Conservation (phyloP, 83 land plant genomes). For the Larix sibirica region DNA sequence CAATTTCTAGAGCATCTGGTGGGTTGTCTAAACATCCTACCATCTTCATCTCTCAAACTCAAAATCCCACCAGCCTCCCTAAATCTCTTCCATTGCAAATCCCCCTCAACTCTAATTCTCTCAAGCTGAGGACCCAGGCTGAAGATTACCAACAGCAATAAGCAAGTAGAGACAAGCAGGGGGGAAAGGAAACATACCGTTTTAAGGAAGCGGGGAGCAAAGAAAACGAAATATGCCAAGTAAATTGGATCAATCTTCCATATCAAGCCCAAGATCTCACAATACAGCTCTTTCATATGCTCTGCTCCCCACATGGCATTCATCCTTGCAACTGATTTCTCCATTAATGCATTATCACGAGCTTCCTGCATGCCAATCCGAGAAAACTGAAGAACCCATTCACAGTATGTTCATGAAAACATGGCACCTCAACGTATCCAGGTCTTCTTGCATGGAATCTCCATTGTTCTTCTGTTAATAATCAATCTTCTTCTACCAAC, state of each 20-base stretch:
- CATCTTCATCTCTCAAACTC: not conserved
- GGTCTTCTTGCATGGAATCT: too few relatives aligned
- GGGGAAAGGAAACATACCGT: constrained; percentile 19
- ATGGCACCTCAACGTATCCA: too few relatives aligned
- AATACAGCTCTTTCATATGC: not conserved
- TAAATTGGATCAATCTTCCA: constrained; percentile 36
- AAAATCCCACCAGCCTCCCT: not conserved
- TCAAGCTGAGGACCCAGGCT: constrained; percentile 27
- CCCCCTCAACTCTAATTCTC: constrained; percentile 7
- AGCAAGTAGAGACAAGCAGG: constrained; percentile 27
- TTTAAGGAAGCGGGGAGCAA: constrained; percentile 25
- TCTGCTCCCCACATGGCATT: not conserved
- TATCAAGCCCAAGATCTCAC: not conserved
- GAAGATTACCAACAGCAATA: constrained; percentile 24
- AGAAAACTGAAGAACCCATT: too few relatives aligned
- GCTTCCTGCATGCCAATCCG: too few relatives aligned
- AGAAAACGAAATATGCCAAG: constrained; percentile 49
- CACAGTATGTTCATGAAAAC: too few relatives aligned
- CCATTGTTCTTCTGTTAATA: too few relatives aligned
- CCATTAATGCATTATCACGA: too few relatives aligned
- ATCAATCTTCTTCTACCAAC: too few relatives aligned
- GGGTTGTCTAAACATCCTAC: not conserved
- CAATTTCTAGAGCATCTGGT: not conserved
- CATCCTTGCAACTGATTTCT: not conserved
- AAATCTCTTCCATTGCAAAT: constrained; percentile 6